phyloP scores from a whole-genome alignment of 345 rosid genomes.

The Syzygium grande region DNA sequence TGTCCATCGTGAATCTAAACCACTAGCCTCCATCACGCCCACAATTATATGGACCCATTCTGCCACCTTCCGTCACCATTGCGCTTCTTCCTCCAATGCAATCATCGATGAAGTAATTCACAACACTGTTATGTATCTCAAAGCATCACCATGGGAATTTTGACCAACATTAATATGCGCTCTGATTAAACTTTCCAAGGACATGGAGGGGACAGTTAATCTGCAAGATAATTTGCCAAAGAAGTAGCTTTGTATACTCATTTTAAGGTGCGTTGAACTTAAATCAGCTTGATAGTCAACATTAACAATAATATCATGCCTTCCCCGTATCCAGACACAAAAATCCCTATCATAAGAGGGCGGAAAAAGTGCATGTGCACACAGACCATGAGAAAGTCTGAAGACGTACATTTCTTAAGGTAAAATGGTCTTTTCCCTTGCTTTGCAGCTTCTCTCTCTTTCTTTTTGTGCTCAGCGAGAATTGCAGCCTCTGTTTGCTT shows the following conservation, averaged over 20 bases:
- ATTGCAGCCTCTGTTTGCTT: constrained; percentile 52
- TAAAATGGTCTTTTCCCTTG: constrained; percentile 78
- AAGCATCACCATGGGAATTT: not conserved
- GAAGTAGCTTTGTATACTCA: not conserved
- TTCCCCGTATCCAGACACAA: not conserved
- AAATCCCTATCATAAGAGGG: not conserved
- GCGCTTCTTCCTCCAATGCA: not conserved
- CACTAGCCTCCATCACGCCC: not conserved
- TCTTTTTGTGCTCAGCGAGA: constrained; percentile 70
- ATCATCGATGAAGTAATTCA: not conserved
- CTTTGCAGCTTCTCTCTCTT: constrained; percentile 82
- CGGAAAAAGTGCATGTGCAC: not conserved
- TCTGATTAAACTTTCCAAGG: not conserved
- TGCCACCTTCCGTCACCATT: not conserved
- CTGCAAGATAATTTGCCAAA: not conserved
- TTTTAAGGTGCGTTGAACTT: not conserved
- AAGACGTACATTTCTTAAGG: constrained; percentile 62
- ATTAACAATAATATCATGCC: not conserved
- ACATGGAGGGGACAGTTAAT: not conserved
- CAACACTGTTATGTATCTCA: not conserved
- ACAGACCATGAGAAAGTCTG: not conserved
- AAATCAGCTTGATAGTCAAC: not conserved
- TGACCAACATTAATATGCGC: not conserved
- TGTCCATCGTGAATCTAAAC: not conserved
- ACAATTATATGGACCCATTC: not conserved